Percentiles rank a stretch among this genome's conserved stretches.
phyloP scores from a whole-genome alignment of 1,284 basidiomycete species.

The Prillingera fragicola region DNA sequence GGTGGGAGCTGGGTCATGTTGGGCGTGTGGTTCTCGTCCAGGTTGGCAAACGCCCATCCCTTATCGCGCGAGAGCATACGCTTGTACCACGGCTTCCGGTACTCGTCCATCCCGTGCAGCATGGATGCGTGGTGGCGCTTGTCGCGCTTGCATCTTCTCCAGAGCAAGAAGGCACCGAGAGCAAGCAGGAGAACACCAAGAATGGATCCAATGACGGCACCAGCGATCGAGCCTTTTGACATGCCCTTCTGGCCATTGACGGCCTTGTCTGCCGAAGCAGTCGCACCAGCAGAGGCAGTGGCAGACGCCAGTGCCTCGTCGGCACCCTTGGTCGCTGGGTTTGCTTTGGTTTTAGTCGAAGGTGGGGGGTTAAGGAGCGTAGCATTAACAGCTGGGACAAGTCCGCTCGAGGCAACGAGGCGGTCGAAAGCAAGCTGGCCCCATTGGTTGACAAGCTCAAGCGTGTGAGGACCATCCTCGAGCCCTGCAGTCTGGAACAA shows the following conservation, averaged over 20 bases:
- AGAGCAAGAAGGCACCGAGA: slow-evolving; percentile 8
- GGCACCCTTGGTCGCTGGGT: too few relatives aligned
- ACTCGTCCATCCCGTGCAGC: slow-evolving; percentile 2
- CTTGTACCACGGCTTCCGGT: slow-evolving; percentile 10
- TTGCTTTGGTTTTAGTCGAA: too few relatives aligned
- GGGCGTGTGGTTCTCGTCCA: background rate
- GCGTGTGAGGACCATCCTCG: slow-evolving; percentile 17
- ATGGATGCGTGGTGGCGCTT: slow-evolving; percentile 2
- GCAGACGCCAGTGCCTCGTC: too few relatives aligned
- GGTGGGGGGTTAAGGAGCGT: too few relatives aligned
- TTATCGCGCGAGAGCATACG: slow-evolving; percentile 1
- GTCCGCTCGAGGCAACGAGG: slow-evolving; percentile 17
- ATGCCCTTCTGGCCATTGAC: too few relatives aligned
- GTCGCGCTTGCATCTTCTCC: slow-evolving; percentile 4
- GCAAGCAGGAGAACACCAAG: slow-evolving; percentile 8
- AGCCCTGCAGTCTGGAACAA: slow-evolving; percentile 30
- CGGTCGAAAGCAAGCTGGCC: slow-evolving; percentile 31
- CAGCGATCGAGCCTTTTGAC: too few relatives aligned
- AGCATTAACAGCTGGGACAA: slow-evolving; percentile 8
- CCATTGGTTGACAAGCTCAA: slow-evolving; percentile 24
- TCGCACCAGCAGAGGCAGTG: too few relatives aligned
- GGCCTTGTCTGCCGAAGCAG: too few relatives aligned
- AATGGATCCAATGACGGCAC: slow-evolving; percentile 8
- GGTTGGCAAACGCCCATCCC: slow-evolving; percentile 10
- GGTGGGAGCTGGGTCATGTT: background rate